Conservation (phyloP, 495 filamentous ascomycete species). For the Barbatosphaeria neglecta region DNA sequence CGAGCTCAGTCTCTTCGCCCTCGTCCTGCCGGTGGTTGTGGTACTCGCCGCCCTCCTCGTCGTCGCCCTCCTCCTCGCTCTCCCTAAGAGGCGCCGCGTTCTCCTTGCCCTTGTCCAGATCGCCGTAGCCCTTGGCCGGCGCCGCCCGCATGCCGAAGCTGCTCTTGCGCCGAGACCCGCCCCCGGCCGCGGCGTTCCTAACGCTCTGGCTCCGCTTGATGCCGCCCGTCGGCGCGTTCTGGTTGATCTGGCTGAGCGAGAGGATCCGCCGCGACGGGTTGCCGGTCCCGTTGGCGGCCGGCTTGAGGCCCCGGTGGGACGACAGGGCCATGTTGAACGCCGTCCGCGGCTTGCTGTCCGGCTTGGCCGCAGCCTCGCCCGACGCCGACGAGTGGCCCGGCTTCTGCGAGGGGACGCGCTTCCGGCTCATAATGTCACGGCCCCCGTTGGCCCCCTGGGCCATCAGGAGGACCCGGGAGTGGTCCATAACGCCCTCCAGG, state of each 20-base stretch:
- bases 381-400: constrained; percentile 4
- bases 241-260: constrained; percentile 75
- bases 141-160: constrained; percentile 55
- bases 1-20: constrained; percentile 9
- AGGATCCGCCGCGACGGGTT: constrained; percentile 60
- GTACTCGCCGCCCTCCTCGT: constrained; percentile 8
- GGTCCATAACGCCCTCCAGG: constrained; percentile 87
- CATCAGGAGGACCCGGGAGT: constrained; percentile 75
- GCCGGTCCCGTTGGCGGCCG: constrained; percentile 35
- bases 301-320: constrained; percentile 26
- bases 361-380: constrained; percentile 9
- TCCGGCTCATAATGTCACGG: constrained; percentile 52
- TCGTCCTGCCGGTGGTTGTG: constrained; percentile 2
- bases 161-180: constrained; percentile 48
- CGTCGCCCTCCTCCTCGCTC: constrained; percentile 26
- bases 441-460: constrained; percentile 40
- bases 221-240: constrained; percentile 53
- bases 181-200: constrained; percentile 55
- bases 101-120: constrained; percentile 29
- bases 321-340: constrained; percentile 34
- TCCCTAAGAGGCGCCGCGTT: constrained; percentile 34
- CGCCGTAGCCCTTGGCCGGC: constrained; percentile 32
- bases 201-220: constrained; percentile 50
- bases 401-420: constrained; percentile 39
- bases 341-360: constrained; percentile 21